Conservation (phyloP, 2,329 filamentous ascomycete genomes). For the Dactylella cylindrospora region DNA sequence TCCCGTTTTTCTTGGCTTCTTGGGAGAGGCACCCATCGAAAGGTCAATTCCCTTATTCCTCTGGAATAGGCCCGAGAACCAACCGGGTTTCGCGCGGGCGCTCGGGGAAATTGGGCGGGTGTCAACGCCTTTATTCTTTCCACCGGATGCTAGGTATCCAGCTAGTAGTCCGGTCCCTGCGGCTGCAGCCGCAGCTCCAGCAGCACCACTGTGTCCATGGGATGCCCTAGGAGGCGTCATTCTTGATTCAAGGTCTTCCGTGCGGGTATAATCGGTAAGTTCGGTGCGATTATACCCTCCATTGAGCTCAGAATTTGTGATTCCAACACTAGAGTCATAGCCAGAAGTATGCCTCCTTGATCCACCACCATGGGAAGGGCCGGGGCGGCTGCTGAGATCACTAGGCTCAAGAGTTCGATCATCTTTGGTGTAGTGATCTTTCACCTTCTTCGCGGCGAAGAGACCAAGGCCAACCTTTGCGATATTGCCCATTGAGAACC, state of each 20-base stretch:
- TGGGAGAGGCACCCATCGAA: constrained; percentile 18
- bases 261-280: constrained; percentile 26
- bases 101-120: constrained; percentile 19
- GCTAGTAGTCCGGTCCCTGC: constrained; percentile 24
- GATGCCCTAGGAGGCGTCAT: constrained; percentile 20
- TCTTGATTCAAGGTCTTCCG: constrained; percentile 37
- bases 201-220: too few species aligned
- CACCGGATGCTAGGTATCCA: constrained; percentile 11
- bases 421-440: constrained; percentile 34
- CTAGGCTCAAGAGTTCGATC: constrained; percentile 35
- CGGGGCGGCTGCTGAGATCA: constrained; percentile 34
- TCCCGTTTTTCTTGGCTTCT: constrained; percentile 17
- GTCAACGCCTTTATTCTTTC: constrained; percentile 31
- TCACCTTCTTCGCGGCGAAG: constrained; percentile 40
- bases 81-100: constrained; percentile 25
- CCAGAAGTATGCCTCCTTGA: constrained; percentile 18
- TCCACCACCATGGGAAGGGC: neutral
- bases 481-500: constrained; percentile 21
- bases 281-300: constrained; percentile 39
- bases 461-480: constrained; percentile 37
- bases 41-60: constrained; percentile 22
- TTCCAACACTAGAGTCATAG: constrained; percentile 36
- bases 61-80: constrained; percentile 33
- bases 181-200: too few species aligned
- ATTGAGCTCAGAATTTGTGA: constrained; percentile 40